phyloP scores from a whole-genome alignment of 2,329 filamentous ascomycete species.

The Raffaelea ambrosiae region DNA sequence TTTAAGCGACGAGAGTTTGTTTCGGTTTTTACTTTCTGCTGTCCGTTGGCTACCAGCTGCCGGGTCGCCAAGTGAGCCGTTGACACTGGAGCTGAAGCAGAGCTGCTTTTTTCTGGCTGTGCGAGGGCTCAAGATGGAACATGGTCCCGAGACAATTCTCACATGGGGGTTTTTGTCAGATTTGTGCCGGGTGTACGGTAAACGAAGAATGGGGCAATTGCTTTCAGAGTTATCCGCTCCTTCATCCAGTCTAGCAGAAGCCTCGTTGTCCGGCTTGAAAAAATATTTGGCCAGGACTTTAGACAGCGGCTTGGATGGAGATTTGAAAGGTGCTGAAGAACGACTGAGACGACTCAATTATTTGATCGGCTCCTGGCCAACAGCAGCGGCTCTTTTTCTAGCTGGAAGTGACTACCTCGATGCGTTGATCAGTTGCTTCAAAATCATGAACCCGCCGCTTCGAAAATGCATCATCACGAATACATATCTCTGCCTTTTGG shows the following conservation, averaged over 20 bases:
- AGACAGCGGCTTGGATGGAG: conserved; percentile 49
- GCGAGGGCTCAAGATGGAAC: conserved; percentile 34
- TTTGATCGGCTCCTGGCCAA: conserved; percentile 52
- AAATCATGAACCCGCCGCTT: conserved; percentile 52
- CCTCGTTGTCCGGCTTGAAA: conserved; percentile 51
- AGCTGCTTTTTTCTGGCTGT: conserved; percentile 56
- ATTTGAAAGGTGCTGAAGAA: conserved; percentile 45
- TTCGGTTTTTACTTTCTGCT: conserved; percentile 59
- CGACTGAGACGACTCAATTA: conserved; percentile 52
- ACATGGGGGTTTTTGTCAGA: conserved; percentile 62
- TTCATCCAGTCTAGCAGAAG: conserved; percentile 40
- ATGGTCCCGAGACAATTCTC: conserved; percentile 31
- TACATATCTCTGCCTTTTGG: conserved; percentile 65
- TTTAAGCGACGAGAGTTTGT: conserved; percentile 48
- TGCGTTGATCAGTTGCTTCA: conserved; percentile 58
- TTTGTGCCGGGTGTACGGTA: conserved; percentile 58
- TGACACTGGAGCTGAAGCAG: conserved; percentile 44
- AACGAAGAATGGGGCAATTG: conserved; percentile 48
- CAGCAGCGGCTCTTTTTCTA: conserved; percentile 55
- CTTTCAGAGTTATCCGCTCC: conserved; percentile 40
- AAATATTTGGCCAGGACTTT: conserved; percentile 52
- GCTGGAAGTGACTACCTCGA: conserved; percentile 85
- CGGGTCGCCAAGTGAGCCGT: conserved; percentile 22
- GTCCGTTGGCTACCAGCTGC: conserved; percentile 41
- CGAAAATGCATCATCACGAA: conserved; percentile 63